A percentile compares a stretch with the other conserved stretches of the same genome.
Conservation (phyloP, 257 asterid genomes). For the Solanum medicagineum region DNA sequence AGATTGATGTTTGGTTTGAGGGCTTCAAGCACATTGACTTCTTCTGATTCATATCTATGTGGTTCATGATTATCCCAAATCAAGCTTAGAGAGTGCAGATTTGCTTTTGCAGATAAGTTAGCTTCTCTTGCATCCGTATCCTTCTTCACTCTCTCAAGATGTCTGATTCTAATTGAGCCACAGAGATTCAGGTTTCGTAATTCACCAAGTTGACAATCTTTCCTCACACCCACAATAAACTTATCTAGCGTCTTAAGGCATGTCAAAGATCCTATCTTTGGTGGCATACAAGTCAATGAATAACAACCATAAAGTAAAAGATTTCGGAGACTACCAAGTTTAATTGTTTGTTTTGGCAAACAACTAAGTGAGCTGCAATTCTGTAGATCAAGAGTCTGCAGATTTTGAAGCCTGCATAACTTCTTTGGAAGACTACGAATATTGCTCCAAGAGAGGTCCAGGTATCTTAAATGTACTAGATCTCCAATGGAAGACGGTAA, state of each 20-base stretch:
- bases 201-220: background rate
- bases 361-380: no score
- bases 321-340: no score
- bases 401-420: no score
- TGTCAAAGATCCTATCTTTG: no score
- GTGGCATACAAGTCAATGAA: no score
- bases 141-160: background rate
- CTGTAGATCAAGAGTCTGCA: no score
- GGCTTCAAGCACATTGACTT: background rate
- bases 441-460: rapidly evolving
- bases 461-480: background rate
- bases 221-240: rapidly evolving
- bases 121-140: background rate
- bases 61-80: background rate
- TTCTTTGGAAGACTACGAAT: no score
- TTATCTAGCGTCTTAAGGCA: no score
- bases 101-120: background rate
- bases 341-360: no score
- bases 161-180: background rate
- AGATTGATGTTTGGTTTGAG: background rate
- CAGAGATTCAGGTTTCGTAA: background rate
- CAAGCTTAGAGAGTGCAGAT: background rate
- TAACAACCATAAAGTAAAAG: no score
- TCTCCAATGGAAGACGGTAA: background rate
- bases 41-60: background rate